Base-by-base conservation (phyloP, 73 alveolate genomes). In the Symbiodinium natans region DNA sequence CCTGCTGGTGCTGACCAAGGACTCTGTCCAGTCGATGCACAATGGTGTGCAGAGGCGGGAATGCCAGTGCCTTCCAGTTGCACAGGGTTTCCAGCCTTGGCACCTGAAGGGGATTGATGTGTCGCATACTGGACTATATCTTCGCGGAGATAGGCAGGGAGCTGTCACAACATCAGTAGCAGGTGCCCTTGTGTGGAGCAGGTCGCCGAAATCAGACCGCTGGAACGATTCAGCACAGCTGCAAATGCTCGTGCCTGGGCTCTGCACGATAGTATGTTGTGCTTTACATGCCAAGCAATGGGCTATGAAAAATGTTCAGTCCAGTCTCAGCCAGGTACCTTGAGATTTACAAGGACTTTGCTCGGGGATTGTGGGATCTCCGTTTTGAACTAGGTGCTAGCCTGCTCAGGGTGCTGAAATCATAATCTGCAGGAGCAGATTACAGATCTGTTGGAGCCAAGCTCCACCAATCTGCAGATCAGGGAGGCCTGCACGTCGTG, bases 381-480 rank as follows among this genome's bases (percentile, higher is more conserved):
- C n/a, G n/a, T n/a, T 46, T 46, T 13, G 59, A 46, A 13, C 59
- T 46, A 13, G 13, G 59, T 13, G 21, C 13, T 63, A 3, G 80
- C 36, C 27, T n/a, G 9, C 36, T 29, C 48, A 33, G 46, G 15
- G 15, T 68, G 82, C 38, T 34, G 48, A 77, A 77, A 48, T 21
- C 11, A 31, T 0, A 8, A 9, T 23, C n/a, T 27, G 40, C 98
- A 99, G 93, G 99, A 99, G 99, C 99, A 99, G 99, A 99, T 99
- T 86, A 99, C 99, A 68, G 99, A 99, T 97, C 99, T 99, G 82
- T 99, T 99, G 56, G 99, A 99, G 52, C 99, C 99, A 38, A 89
- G 93, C 41, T 95, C 99, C 27, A 90, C 83, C 73, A 99, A 99
- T 83, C 99, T 99, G 83, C 99, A 99, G 71, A 99, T 99, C 88